A percentile compares a stretch with the other conserved stretches of the same genome.
Evolutionary conservation across 805 yeast species (phyloP).

Genomic region (Kockiozyma suomiensis): DNA sequence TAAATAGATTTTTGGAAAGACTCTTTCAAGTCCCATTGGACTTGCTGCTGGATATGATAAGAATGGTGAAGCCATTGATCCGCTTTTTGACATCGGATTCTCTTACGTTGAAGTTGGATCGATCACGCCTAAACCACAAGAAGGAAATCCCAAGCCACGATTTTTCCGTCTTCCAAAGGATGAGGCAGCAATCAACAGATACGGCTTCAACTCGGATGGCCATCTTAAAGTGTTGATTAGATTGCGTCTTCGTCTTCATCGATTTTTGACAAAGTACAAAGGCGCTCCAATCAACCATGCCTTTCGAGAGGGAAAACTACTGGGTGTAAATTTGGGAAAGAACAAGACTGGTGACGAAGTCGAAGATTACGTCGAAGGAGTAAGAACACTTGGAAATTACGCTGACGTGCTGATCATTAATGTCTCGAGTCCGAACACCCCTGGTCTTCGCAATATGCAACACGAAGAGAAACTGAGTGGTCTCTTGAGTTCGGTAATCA

Average conservation of each 20-base stretch:
- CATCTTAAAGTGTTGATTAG: conserved; percentile 72
- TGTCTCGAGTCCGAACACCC: conserved; percentile 95
- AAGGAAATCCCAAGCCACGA: conserved; percentile 92
- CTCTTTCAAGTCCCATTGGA: conserved; percentile 77
- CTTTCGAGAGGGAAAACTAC: conserved; percentile 62
- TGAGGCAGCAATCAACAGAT: conserved; percentile 89
- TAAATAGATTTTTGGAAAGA: conserved; percentile 62
- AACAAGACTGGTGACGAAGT: conserved; percentile 91
- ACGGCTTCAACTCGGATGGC: conserved; percentile 92
- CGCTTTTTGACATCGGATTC: conserved; percentile 76
- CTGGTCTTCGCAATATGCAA: conserved; percentile 88
- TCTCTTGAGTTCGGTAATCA: conserved; percentile 61
- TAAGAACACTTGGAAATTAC: conserved; percentile 71
- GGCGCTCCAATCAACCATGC: conserved; percentile 44
- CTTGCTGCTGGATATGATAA: conserved; percentile 96
- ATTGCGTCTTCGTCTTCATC: conserved; percentile 61
- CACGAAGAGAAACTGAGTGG: conserved; percentile 69
- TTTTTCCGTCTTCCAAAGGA: conserved; percentile 84
- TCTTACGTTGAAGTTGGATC: conserved; percentile 92
- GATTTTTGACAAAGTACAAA: conserved; percentile 26
- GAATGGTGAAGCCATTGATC: conserved; percentile 87
- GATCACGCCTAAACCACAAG: conserved; percentile 88
- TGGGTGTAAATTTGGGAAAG: conserved; percentile 88
- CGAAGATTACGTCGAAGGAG: conserved; percentile 83
- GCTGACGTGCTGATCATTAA: conserved; percentile 91